These are phyloP conservation scores for Drosera spatulata DNA, from an alignment of 179 eudicot species.

Conservation along the genomic window DNA sequence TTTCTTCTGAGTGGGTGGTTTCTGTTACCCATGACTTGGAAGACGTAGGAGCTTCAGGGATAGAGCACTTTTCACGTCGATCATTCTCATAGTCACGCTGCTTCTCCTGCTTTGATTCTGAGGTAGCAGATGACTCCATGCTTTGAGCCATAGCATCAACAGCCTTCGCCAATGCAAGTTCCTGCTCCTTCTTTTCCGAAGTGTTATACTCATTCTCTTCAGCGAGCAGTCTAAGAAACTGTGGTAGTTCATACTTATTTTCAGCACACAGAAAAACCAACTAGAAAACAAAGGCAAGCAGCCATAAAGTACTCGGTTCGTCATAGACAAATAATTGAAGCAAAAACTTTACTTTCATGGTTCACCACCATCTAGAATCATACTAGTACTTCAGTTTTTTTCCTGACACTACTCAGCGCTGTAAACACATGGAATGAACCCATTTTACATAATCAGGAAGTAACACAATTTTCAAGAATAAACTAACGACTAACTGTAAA, in stretches of 20 bases:
- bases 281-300: too few relatives aligned
- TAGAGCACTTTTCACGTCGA: slow-evolving; percentile 48
- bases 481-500: too few relatives aligned
- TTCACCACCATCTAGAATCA: too few relatives aligned
- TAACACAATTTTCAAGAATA: too few relatives aligned
- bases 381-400: too few relatives aligned
- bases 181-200: slow-evolving; percentile 43
- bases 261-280: slow-evolving; percentile 1
- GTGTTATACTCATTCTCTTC: slow-evolving; percentile 47
- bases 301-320: too few relatives aligned
- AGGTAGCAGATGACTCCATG: slow-evolving; percentile 38
- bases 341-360: too few relatives aligned
- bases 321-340: too few relatives aligned
- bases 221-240: slow-evolving; percentile 76
- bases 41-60: slow-evolving; percentile 22
- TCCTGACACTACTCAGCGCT: too few relatives aligned
- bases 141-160: slow-evolving; percentile 55
- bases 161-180: slow-evolving; percentile 60
- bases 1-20: slow-evolving; percentile 17
- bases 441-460: too few relatives aligned
- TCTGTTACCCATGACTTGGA: slow-evolving; percentile 27
- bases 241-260: slow-evolving; percentile 14
- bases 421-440: too few relatives aligned
- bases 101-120: slow-evolving; percentile 43
- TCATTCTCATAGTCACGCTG: slow-evolving; percentile 57